phyloP scores from a whole-genome alignment of 2,329 filamentous ascomycete species.

The Aspergillus tamarii region DNA sequence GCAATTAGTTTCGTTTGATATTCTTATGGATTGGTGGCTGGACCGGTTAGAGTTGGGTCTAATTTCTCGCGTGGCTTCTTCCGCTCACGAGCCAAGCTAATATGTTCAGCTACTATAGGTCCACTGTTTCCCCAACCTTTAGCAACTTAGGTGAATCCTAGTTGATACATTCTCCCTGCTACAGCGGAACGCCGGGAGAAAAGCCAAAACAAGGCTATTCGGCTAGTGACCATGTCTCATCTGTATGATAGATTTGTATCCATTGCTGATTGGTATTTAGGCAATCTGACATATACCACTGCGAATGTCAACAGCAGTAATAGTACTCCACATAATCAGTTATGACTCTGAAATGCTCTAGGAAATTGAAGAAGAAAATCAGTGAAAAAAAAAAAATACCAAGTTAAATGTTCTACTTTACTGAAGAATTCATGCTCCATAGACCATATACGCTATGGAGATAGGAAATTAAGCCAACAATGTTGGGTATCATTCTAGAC shows the following conservation, averaged over 20 bases:
- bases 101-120: background rate
- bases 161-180: background rate
- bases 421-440: background rate
- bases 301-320: background rate
- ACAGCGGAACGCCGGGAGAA: background rate
- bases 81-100: background rate
- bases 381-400: background rate
- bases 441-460: background rate
- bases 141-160: background rate
- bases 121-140: constrained; percentile 4
- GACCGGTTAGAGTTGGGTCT: background rate
- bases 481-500: background rate
- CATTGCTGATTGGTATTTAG: background rate
- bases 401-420: background rate
- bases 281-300: background rate
- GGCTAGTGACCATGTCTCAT: background rate
- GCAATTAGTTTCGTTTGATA: background rate
- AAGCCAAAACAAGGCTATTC: background rate
- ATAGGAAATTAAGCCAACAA: background rate
- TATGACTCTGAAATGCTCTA: background rate
- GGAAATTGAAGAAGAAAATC: background rate
- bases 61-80: constrained; percentile 1
- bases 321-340: background rate
- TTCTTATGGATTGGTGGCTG: background rate
- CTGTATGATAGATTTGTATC: background rate